These are phyloP conservation scores for Fusarium papillatum DNA, from an alignment of 2,329 filamentous ascomycete species.

Conservation along the genomic window DNA sequence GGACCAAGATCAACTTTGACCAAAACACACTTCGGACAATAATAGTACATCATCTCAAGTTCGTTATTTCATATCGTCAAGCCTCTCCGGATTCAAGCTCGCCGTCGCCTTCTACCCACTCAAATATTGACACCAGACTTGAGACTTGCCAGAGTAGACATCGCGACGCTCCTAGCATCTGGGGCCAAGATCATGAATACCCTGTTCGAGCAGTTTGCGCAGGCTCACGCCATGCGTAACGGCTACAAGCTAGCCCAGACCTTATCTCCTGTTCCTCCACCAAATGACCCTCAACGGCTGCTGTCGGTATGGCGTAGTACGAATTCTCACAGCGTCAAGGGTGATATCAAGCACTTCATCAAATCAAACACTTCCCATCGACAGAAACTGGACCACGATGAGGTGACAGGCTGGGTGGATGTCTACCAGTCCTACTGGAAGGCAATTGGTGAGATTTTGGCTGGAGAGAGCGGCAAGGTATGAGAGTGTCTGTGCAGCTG, in stretches of 20 bases:
- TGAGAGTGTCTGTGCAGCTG: neutral
- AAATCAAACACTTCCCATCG: constrained; percentile 69
- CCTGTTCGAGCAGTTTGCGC: constrained; percentile 80
- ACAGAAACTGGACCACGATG: constrained; percentile 71
- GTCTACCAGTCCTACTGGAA: constrained; percentile 90
- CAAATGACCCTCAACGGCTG: constrained; percentile 74
- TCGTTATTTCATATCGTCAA: neutral
- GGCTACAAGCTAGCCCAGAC: constrained; percentile 82
- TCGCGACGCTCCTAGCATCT: constrained; percentile 12
- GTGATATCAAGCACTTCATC: constrained; percentile 81
- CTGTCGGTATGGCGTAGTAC: constrained; percentile 79
- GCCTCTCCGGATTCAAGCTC: neutral
- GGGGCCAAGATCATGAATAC: constrained; percentile 71
- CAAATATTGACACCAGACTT: constrained; percentile 3
- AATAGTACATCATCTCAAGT: constrained; percentile 5
- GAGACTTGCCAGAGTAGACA: neutral
- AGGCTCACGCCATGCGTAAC: constrained; percentile 74
- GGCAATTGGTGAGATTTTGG: constrained; percentile 80
- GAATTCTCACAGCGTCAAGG: constrained; percentile 74
- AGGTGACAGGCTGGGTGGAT: constrained; percentile 87
- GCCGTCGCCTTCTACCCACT: neutral
- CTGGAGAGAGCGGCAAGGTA: constrained; percentile 58
- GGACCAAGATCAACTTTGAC: constrained; percentile 18
- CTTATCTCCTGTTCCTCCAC: constrained; percentile 78
- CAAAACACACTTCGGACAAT: constrained; percentile 9